Evolutionary conservation across 2,329 filamentous ascomycete species (phyloP).

Genomic region (Fusarium chuoi): DNA sequence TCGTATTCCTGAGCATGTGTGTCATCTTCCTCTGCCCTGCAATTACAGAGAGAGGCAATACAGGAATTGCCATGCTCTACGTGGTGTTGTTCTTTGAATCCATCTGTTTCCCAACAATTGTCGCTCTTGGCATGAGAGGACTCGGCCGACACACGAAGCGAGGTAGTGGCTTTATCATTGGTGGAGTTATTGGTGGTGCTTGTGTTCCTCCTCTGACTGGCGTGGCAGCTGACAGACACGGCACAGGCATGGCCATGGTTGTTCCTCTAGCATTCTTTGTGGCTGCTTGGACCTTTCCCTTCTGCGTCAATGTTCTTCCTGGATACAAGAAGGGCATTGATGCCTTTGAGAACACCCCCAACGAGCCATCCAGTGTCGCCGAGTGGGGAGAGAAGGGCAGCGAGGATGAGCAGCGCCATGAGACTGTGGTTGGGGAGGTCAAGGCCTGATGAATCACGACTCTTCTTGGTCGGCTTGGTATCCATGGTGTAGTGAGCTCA

Average conservation of each 20-base stretch:
- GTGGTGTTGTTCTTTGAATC: conserved; percentile 81
- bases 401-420: neutral
- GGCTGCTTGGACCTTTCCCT: conserved; percentile 64
- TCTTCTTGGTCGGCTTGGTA: fast-evolving
- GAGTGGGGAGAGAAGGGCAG: neutral
- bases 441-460: neutral
- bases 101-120: conserved; percentile 84
- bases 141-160: conserved; percentile 81
- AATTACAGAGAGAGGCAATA: conserved; percentile 57
- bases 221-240: conserved; percentile 70
- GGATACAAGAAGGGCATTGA: conserved; percentile 72
- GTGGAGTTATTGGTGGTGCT: conserved; percentile 77
- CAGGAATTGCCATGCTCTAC: conserved; percentile 71
- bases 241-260: conserved; percentile 71
- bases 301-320: conserved; percentile 74
- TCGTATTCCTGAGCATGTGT: conserved; percentile 70
- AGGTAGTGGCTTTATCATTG: conserved; percentile 75
- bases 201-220: conserved; percentile 78
- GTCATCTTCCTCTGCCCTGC: conserved; percentile 69
- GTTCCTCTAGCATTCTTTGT: conserved; percentile 72
- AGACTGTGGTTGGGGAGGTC: neutral
- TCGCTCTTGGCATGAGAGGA: conserved; percentile 79
- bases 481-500: neutral
- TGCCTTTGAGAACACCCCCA: conserved; percentile 49
- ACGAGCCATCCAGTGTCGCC: neutral